phyloP scores from a whole-genome alignment of 2,329 filamentous ascomycete genomes.

The Phialophora macrospora region DNA sequence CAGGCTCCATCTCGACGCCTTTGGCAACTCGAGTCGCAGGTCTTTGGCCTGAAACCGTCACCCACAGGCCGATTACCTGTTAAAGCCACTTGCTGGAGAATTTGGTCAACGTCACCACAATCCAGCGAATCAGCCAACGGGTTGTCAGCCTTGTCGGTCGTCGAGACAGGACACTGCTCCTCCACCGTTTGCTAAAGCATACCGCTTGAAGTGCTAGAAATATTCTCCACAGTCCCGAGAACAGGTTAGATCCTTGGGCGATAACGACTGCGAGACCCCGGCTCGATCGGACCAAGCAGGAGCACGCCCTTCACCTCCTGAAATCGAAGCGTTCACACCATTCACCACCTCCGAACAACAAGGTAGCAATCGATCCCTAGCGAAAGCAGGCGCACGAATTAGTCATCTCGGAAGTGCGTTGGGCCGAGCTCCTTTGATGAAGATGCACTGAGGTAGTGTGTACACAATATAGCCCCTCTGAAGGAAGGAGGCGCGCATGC shows the following conservation, averaged over 20 bases:
- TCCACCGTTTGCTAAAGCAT: neutral
- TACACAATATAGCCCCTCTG: constrained; percentile 1
- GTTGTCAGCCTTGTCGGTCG: constrained; percentile 13
- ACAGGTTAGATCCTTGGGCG: neutral
- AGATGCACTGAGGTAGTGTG: neutral
- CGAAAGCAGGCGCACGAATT: neutral
- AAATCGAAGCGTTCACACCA: neutral
- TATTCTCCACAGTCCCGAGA: neutral
- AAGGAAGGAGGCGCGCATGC: neutral
- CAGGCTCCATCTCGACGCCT: constrained; percentile 12
- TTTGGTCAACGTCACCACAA: constrained; percentile 2
- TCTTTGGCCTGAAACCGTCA: constrained; percentile 2
- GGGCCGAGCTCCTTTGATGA: constrained; percentile 4
- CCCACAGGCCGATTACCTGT: constrained; percentile 11
- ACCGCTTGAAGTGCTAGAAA: neutral
- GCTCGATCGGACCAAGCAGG: neutral
- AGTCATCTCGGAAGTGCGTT: constrained; percentile 13
- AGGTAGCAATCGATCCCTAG: neutral
- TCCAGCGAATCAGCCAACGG: neutral
- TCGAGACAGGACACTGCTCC: neutral
- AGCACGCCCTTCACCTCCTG: neutral
- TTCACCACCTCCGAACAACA: neutral
- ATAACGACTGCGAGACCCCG: neutral
- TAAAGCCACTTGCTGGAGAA: constrained; percentile 13
- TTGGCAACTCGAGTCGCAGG: neutral